phyloP scores from a whole-genome alignment of 2,329 filamentous ascomycete species.

The Xylaria sp. region DNA sequence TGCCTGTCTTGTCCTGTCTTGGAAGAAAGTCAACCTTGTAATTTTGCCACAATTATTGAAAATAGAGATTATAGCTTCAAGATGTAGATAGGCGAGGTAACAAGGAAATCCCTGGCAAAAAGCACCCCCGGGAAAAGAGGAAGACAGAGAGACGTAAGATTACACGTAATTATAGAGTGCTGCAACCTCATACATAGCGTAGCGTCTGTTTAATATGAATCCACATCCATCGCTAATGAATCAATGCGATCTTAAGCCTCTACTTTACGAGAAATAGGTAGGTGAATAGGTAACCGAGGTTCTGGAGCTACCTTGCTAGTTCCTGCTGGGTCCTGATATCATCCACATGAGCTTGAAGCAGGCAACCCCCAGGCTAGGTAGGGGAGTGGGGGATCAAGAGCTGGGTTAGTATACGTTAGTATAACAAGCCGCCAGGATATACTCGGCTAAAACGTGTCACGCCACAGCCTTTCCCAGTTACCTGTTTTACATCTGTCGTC shows the following conservation, averaged over 20 bases:
- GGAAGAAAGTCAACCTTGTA: background rate
- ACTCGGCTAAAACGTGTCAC: constrained; percentile 19
- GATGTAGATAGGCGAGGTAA: constrained; percentile 10
- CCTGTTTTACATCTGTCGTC: constrained; percentile 17
- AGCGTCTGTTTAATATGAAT: background rate
- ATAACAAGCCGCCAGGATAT: background rate
- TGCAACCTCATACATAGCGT: constrained; percentile 12
- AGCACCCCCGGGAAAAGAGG: background rate
- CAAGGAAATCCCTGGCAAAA: background rate
- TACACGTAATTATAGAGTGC: constrained; percentile 9
- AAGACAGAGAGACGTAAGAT: background rate
- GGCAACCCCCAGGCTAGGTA: constrained; percentile 3
- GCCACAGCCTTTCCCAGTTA: constrained; percentile 23
- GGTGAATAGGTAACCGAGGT: background rate
- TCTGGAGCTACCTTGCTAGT: background rate
- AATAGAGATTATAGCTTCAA: constrained; percentile 1
- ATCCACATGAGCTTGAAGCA: constrained; percentile 8
- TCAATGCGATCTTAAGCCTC: background rate
- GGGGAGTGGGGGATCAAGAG: background rate
- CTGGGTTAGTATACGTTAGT: background rate
- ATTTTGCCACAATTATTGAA: background rate
- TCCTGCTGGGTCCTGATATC: constrained; percentile 3
- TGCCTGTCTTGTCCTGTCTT: constrained; percentile 1
- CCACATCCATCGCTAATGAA: constrained; percentile 12
- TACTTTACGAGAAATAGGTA: background rate